Evolutionary conservation across 2,329 filamentous ascomycete genomes (phyloP), one percentile per base, ranked within the genome.

Genomic region (Fonsecaea monophora): DNA sequence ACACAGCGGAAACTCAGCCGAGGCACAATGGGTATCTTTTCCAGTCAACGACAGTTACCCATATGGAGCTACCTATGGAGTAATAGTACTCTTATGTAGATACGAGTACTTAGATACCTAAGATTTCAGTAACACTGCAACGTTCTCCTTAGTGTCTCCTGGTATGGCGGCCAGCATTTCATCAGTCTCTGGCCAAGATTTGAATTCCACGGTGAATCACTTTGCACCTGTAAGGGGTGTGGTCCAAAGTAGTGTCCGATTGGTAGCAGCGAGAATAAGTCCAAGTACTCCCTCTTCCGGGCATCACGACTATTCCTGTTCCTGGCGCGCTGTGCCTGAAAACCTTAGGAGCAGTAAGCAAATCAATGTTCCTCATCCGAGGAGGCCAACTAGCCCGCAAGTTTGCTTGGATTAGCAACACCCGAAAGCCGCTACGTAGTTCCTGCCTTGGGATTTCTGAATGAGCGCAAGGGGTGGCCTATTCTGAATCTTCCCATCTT

Each of bases 301-400:
- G 42, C 21, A 21, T 48, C 42, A 48, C 18, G 18, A 48, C 42
- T 48, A 48, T 21, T 48, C 42, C 42, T 48, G 42, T 48, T 48
- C 42, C n/a, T 48, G 42, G 42, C 42, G 12, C 18, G 25, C n/a
- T 8, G 42, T 48, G 18, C 42, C 42, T 48, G 42, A 21, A n/a
- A 48, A 48, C 42, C 38, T 15, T 42, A 32, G 30, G 30, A 40
- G 37, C 7, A n/a, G 8, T 21, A 48, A 40, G 30, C 38, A 12
- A 42, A 13, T 12, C 4, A 10, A 21, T 25, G 42, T 8, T 25
- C n/a, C 10, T 18, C 38, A 15, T 42, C 13, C 40, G 40, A 42
- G 13, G 3, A n/a, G 18, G 40, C 40, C n/a, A 42, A 15, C 13
- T 18, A 48, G 18, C 4, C 42, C n/a, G 9, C 42, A 21, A 9